These are phyloP conservation scores for Whalleya microplaca DNA, from an alignment of 2,329 filamentous ascomycete genomes.

Conservation along the genomic window DNA sequence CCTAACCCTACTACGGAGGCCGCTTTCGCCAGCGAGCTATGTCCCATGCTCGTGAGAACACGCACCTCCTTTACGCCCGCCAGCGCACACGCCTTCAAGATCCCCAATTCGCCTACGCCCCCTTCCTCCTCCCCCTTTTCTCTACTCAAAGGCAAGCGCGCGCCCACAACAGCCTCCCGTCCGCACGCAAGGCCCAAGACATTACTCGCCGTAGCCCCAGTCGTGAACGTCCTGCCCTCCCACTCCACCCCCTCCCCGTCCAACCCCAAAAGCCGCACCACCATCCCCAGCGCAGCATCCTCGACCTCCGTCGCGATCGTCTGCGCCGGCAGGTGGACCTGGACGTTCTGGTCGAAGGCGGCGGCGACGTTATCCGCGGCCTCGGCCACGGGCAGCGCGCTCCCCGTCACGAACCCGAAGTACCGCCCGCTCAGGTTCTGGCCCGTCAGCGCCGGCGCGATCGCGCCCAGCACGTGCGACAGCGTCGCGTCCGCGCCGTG, in stretches of 20 bases:
- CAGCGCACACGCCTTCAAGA: conserved; percentile 66
- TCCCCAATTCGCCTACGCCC: conserved; percentile 70
- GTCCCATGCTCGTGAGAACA: conserved; percentile 78
- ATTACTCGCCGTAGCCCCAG: conserved; percentile 75
- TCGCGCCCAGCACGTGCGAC: conserved; percentile 48
- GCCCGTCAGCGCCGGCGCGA: conserved; percentile 66
- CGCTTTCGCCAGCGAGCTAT: conserved; percentile 84
- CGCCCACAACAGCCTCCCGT: conserved; percentile 64
- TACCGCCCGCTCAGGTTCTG: conserved; percentile 70
- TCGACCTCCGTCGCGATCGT: conserved; percentile 78
- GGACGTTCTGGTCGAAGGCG: conserved; percentile 79
- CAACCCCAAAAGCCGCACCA: conserved; percentile 69
- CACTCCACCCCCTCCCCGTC: conserved; percentile 39
- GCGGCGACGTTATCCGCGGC: conserved; percentile 85
- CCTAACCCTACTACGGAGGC: conserved; percentile 83
- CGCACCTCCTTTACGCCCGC: conserved; percentile 71
- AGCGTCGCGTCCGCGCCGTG: conserved; percentile 39
- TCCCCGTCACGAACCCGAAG: conserved; percentile 89
- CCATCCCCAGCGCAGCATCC: conserved; percentile 68
- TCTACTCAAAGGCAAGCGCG: conserved; percentile 32
- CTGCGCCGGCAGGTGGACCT: conserved; percentile 79
- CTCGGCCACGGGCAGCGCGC: conserved; percentile 75
- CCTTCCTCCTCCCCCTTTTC: conserved; percentile 29
- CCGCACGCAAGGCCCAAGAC: conserved; percentile 73
- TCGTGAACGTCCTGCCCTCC: conserved; percentile 58